A percentile compares a stretch with the other conserved stretches of the same genome.
These are phyloP conservation scores for Colletotrichum falcatum DNA, from an alignment of 2,329 filamentous ascomycete species.

Conservation along the genomic window DNA sequence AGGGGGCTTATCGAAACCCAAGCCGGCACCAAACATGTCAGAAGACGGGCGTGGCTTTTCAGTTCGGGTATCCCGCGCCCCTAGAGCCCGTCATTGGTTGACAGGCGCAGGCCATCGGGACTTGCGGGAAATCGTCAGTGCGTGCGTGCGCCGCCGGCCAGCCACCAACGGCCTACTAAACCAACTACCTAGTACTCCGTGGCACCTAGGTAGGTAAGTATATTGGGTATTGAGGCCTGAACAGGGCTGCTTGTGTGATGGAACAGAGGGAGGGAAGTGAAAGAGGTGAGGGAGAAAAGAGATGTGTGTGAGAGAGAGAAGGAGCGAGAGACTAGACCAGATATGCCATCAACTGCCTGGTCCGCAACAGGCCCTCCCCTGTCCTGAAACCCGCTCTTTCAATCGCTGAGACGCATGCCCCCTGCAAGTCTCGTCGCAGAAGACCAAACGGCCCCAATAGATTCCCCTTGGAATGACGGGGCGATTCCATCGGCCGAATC, in stretches of 20 bases:
- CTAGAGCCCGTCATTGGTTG: slow-evolving; percentile 1
- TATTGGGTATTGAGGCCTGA: background rate
- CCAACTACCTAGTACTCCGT: too few species aligned
- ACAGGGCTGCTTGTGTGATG: background rate
- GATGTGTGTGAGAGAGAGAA: too few species aligned
- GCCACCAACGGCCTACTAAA: background rate
- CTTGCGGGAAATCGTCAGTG: slow-evolving; percentile 12
- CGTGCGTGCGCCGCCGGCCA: slow-evolving; percentile 8
- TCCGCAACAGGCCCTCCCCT: slow-evolving; percentile 28
- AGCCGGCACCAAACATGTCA: background rate
- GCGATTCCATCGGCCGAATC: background rate
- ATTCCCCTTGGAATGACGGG: slow-evolving; percentile 17
- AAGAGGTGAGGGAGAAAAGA: background rate
- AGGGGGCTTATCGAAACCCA: background rate
- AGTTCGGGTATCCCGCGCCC: background rate
- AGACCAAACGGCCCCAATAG: slow-evolving; percentile 5
- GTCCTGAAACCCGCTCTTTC: slow-evolving; percentile 42
- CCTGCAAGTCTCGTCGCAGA: slow-evolving; percentile 39
- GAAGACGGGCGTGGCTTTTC: slow-evolving; percentile 1
- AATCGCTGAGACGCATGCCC: slow-evolving; percentile 40
- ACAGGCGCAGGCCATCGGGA: slow-evolving; percentile 4
- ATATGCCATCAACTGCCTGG: background rate
- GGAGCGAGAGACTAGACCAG: slow-evolving; percentile 5
- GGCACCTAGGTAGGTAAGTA: too few species aligned
- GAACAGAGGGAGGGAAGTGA: background rate